These are phyloP conservation scores for Claviceps pazoutovae DNA, from an alignment of 2,329 filamentous ascomycete species.

Conservation along the genomic window DNA sequence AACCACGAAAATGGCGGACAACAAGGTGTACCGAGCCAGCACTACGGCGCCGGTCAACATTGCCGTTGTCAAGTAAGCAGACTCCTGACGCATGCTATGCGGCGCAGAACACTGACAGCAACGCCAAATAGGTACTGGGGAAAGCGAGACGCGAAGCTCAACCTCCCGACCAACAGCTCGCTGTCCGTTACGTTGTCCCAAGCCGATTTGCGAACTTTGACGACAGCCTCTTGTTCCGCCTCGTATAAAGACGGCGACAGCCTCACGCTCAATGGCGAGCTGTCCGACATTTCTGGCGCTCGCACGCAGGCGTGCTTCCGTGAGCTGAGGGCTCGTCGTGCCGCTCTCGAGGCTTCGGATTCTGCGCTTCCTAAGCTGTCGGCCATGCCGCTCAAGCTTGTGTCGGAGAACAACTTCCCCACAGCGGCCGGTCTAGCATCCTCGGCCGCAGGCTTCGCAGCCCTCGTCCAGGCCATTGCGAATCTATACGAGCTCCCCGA, in stretches of 20 bases:
- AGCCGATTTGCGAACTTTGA: conserved; percentile 84
- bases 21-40: conserved; percentile 70
- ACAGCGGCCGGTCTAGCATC: conserved; percentile 82
- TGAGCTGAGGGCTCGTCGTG: conserved; percentile 65
- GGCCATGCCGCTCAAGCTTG: conserved; percentile 62
- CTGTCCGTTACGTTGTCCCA: conserved; percentile 94
- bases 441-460: conserved; percentile 56
- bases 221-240: conserved; percentile 80
- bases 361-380: conserved; percentile 71
- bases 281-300: conserved; percentile 73
- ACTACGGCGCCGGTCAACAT: conserved; percentile 97
- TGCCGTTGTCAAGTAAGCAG: conserved; percentile 79
- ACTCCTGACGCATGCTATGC: not conserved
- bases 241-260: conserved; percentile 52
- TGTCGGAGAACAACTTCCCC: conserved; percentile 97
- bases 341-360: conserved; percentile 58
- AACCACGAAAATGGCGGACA: conserved; percentile 29
- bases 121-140: conserved; percentile 60
- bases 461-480: conserved; percentile 71
- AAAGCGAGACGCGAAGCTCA: conserved; percentile 85
- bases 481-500: conserved; percentile 79
- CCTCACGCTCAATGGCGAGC: conserved; percentile 70
- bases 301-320: conserved; percentile 91
- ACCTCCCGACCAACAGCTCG: conserved; percentile 95
- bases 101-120: not conserved